Evolutionary conservation across 305 asterid species (phyloP).

Genomic region (Solanum aculeatissimum): DNA sequence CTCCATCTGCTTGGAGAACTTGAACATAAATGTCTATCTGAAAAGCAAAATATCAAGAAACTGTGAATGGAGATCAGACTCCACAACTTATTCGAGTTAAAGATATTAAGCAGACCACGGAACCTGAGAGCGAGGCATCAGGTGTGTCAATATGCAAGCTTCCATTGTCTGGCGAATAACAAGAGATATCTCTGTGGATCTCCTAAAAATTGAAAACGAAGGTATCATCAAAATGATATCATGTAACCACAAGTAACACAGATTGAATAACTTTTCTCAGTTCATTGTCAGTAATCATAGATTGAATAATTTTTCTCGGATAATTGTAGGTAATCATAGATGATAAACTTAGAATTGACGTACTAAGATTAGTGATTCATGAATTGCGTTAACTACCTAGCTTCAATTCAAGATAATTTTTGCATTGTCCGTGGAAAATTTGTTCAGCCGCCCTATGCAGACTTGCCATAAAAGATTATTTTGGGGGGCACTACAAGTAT

Average conservation of each 20-base stretch:
- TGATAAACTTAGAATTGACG: neutral
- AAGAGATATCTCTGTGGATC: conserved; percentile 80
- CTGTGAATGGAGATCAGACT: neutral
- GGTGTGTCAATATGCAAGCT: conserved; percentile 77
- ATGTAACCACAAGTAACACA: neutral
- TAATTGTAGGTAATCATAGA: neutral
- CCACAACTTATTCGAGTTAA: neutral
- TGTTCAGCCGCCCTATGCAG: neutral
- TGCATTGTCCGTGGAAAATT: neutral
- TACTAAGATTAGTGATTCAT: neutral
- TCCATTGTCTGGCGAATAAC: conserved; percentile 98
- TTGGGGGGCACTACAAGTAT: neutral
- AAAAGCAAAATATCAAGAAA: conserved; percentile 6
- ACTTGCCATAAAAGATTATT: neutral
- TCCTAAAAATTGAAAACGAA: conserved; percentile 33
- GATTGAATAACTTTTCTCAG: neutral
- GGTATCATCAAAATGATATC: neutral
- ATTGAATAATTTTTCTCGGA: neutral
- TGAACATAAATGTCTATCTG: conserved; percentile 95
- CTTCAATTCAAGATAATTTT: neutral
- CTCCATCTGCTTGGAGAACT: conserved; percentile 99
- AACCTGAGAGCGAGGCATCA: conserved; percentile 94
- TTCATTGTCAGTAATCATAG: neutral
- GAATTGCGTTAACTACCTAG: neutral
- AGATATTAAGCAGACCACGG: conserved; percentile 5